Base-by-base conservation (phyloP, 208 protist species). In the Leishmania braziliensis region DNA sequence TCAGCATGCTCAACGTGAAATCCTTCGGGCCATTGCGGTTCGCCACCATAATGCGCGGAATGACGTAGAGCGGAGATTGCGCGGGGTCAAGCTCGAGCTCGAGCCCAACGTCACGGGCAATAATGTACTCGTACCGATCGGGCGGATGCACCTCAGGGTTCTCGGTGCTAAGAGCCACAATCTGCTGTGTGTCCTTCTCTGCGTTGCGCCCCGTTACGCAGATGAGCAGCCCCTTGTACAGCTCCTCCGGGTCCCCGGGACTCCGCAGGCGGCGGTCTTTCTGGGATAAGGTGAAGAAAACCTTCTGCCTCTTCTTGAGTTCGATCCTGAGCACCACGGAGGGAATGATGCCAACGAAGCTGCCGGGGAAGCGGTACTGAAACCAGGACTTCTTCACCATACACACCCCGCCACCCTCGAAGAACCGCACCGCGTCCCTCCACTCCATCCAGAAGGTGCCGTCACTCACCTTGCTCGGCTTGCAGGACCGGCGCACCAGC, bases 371-470 rank as follows among this genome's bases (percentile, higher is more conserved):
- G 69, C 88, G 83, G 80, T 93, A 91, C 76, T 92, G 86, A 56
- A 83, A 87, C 87, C 76, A 85, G 5, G 54, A 66, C 54, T 72
- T 78, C 62, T 74, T 65, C 6, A 77, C 77, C 75, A 86, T 84
- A 81, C 79, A 92, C 33, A 94, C 88, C 43, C 89, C 82, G 72
- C 89, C 90, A 54, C 89, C 89, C 73, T 92, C 85, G 77, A 96
- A 96, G 77, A 83, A 88, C 81, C 84, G 18, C 56, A 88, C 75
- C 39, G 84, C 89, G 63, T 95, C 88, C 65, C 74, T 78, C 89
- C 86, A 91, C 75, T 86, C 86, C 85, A 95, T 91, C 85, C 86
- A 95, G 81, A 95, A 90, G 43, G 87, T 87, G 36, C 89, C 89
- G 81, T 89, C 89, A 53, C 74, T 83, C 53, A 85, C 68, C 43